phyloP scores from a whole-genome alignment of 805 yeast genomes.

The Blastobotrys chiropterorum region DNA sequence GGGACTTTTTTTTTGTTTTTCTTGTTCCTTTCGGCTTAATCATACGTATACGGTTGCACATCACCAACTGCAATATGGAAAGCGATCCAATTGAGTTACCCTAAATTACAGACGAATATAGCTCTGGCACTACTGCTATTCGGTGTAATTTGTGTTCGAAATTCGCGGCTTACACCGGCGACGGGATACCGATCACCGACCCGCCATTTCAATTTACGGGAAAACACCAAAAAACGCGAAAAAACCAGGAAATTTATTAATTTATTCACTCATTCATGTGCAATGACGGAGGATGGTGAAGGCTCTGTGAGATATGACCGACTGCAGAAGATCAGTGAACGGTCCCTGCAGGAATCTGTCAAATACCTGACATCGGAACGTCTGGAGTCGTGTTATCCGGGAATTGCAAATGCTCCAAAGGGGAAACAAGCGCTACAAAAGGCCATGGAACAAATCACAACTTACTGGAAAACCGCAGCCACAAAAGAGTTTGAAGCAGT shows the following conservation, averaged over 20 bases:
- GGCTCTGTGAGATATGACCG: conserved; percentile 42
- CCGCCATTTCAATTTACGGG: not conserved
- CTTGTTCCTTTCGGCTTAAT: no score
- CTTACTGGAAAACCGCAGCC: conserved; percentile 44
- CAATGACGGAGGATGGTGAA: not conserved
- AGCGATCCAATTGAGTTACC: no score
- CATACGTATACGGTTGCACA: no score
- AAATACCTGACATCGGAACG: conserved; percentile 47
- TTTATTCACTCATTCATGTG: not conserved
- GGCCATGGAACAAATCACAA: conserved; percentile 47
- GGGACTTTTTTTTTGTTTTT: no score
- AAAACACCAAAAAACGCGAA: not conserved
- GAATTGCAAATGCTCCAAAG: conserved; percentile 39
- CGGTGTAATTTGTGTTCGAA: no score
- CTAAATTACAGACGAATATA: no score
- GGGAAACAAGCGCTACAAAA: conserved; percentile 41
- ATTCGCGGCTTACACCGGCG: not conserved
- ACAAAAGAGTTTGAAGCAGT: conserved; percentile 49
- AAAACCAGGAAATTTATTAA: not conserved
- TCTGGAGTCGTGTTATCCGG: conserved; percentile 49
- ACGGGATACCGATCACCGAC: not conserved
- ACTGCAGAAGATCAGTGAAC: conserved; percentile 43
- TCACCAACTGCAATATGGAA: no score
- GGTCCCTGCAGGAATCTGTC: conserved; percentile 51
- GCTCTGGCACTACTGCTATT: not conserved